phyloP scores from a whole-genome alignment of 441 rosid genomes.

The Geranium incanum region DNA sequence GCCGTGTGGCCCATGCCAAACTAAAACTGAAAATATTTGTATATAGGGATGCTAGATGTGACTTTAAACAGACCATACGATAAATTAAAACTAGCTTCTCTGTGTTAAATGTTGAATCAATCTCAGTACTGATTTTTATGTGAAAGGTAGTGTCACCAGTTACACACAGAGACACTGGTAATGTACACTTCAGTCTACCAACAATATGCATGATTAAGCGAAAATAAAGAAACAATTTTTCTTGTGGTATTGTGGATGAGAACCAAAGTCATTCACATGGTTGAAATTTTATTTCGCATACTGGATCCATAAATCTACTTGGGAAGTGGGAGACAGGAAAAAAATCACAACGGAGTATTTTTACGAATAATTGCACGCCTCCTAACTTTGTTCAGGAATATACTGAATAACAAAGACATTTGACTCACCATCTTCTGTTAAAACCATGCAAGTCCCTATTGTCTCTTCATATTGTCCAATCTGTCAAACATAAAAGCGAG shows the following conservation, averaged over 20 bases:
- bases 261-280: neutral
- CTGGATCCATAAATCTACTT: neutral
- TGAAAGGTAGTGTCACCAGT: neutral
- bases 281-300: neutral
- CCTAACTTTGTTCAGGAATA: neutral
- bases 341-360: neutral
- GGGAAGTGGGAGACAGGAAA: neutral
- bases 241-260: neutral
- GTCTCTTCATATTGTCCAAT: conserved; percentile 60
- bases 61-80: neutral
- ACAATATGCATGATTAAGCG: neutral
- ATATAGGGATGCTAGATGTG: neutral
- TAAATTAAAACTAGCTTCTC: neutral
- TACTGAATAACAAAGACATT: neutral
- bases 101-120: neutral
- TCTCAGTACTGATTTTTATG: neutral
- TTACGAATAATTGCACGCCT: neutral
- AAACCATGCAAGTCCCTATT: conserved; percentile 47
- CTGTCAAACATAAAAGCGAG: conserved; percentile 22
- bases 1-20: neutral
- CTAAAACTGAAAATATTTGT: neutral
- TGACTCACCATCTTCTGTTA: conserved; percentile 45
- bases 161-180: neutral
- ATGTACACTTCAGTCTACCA: neutral
- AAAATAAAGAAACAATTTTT: neutral